These are phyloP conservation scores for Taiozyma sp. DNA, from an alignment of 1,139 yeast species.

Conservation along the genomic window DNA sequence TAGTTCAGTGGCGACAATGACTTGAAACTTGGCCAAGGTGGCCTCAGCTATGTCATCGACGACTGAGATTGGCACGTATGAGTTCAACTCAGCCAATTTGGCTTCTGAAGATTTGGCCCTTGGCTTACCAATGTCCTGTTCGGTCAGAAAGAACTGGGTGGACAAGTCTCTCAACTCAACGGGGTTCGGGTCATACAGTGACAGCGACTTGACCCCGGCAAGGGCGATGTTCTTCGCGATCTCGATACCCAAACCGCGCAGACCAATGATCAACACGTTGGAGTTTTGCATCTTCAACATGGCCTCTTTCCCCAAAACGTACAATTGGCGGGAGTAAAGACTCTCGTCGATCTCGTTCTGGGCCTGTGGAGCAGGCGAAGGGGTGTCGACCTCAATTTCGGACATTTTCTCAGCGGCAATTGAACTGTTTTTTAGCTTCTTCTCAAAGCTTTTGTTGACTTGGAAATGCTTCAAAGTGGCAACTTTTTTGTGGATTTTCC, in stretches of 20 bases:
- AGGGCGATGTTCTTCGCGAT: slow-evolving; percentile 94
- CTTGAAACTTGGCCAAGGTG: slow-evolving; percentile 57
- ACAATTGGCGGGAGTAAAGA: slow-evolving; percentile 91
- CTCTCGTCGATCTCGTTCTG: slow-evolving; percentile 76
- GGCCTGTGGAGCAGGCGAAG: slow-evolving; percentile 4
- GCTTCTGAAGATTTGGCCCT: slow-evolving; percentile 69
- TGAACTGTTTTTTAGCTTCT: not conserved
- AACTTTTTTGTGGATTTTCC: not conserved
- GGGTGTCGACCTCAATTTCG: not conserved
- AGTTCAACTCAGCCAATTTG: slow-evolving; percentile 75
- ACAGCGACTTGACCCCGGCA: slow-evolving; percentile 93
- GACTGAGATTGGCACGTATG: slow-evolving; percentile 84
- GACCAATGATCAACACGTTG: slow-evolving; percentile 81
- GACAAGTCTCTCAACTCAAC: slow-evolving; percentile 72
- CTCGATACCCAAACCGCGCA: slow-evolving; percentile 90
- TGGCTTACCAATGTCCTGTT: slow-evolving; percentile 66
- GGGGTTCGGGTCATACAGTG: slow-evolving; percentile 76
- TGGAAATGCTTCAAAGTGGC: not conserved
- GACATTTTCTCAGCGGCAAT: not conserved
- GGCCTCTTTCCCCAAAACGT: slow-evolving; percentile 93
- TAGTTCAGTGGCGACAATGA: slow-evolving; percentile 74
- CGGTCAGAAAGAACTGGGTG: slow-evolving; percentile 79
- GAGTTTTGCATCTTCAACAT: slow-evolving; percentile 96
- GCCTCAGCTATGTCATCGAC: slow-evolving; percentile 48
- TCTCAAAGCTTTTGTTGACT: not conserved